These are phyloP conservation scores for Aurinia saxatilis DNA, from an alignment of 345 rosid species.

Conservation along the genomic window DNA sequence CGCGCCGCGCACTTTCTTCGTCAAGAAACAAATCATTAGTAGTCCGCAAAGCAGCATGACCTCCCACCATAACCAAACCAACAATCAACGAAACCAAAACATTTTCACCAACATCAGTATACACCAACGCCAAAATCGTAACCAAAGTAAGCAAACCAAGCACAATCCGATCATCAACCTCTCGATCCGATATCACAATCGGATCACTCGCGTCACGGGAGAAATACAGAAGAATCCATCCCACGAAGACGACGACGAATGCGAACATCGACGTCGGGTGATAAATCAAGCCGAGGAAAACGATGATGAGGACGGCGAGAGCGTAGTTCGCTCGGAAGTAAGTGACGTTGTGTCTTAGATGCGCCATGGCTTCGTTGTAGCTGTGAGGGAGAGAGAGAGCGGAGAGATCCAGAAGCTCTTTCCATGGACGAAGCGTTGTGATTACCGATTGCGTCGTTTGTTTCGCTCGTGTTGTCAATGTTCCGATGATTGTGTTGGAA, in stretches of 20 bases:
- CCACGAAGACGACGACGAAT: conserved; percentile 49
- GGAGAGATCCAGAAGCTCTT: conserved; percentile 40
- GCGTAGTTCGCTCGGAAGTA: conserved; percentile 81
- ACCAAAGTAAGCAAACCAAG: conserved; percentile 42
- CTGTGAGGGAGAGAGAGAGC: conserved; percentile 52
- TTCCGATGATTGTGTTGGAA: conserved; percentile 19
- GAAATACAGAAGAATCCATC: conserved; percentile 76
- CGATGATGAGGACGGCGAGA: conserved; percentile 38
- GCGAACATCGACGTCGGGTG: conserved; percentile 75
- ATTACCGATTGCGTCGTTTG: conserved; percentile 38
- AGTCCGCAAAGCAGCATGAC: conserved; percentile 56
- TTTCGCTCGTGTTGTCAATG: conserved; percentile 48
- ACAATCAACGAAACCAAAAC: conserved; percentile 58
- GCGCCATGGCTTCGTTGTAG: conserved; percentile 48
- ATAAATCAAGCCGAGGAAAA: conserved; percentile 72
- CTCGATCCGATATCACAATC: conserved; percentile 37
- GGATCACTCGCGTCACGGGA: conserved; percentile 45
- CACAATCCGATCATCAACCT: conserved; percentile 55
- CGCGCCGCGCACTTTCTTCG: conserved; percentile 50
- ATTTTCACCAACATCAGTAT: conserved; percentile 68
- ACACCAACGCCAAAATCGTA: conserved; percentile 60
- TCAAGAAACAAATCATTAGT: conserved; percentile 71
- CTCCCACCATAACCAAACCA: conserved; percentile 48
- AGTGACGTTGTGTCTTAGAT: conserved; percentile 41
- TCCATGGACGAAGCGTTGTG: conserved; percentile 78